phyloP scores from a whole-genome alignment of 176 grass and related monocot species.

The Puccinellia tenuiflora region DNA sequence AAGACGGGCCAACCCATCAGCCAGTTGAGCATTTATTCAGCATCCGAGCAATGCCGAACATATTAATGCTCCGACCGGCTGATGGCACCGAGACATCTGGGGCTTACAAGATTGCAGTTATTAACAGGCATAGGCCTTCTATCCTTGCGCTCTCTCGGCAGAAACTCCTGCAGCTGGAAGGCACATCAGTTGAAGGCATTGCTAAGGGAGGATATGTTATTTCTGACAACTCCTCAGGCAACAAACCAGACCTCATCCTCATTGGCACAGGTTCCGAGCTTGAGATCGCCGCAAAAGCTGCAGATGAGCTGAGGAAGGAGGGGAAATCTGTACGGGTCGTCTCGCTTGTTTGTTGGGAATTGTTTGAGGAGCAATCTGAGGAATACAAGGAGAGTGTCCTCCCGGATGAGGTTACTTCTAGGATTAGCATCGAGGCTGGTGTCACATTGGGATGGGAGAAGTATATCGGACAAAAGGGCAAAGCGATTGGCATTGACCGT shows the following conservation, averaged over 20 bases:
- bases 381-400: slow-evolving; percentile 44
- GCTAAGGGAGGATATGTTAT: slow-evolving; percentile 50
- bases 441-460: slow-evolving; percentile 51
- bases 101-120: slow-evolving; percentile 35
- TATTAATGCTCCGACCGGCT: slow-evolving; percentile 48
- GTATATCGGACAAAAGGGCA: slow-evolving; percentile 41
- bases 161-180: slow-evolving; percentile 42
- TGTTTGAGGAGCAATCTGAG: slow-evolving; percentile 51
- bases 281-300: slow-evolving; percentile 45
- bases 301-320: slow-evolving; percentile 34
- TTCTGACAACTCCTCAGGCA: slow-evolving; percentile 37
- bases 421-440: slow-evolving; percentile 52
- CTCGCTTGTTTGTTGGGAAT: slow-evolving; percentile 57
- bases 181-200: slow-evolving; percentile 34
- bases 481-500: slow-evolving; percentile 27
- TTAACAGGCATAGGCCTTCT: slow-evolving; percentile 44
- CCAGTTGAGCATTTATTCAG: slow-evolving; percentile 51
- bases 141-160: slow-evolving; percentile 45
- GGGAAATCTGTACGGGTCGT: slow-evolving; percentile 35
- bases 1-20: slow-evolving; percentile 64
- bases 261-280: slow-evolving; percentile 57
- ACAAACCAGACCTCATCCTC: slow-evolving; percentile 46
- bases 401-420: slow-evolving; percentile 35
- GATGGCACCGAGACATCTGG: slow-evolving; percentile 60
- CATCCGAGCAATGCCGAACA: slow-evolving; percentile 54